phyloP scores from a whole-genome alignment of 2,329 filamentous ascomycete genomes.

The Lachnellula occidentalis region DNA sequence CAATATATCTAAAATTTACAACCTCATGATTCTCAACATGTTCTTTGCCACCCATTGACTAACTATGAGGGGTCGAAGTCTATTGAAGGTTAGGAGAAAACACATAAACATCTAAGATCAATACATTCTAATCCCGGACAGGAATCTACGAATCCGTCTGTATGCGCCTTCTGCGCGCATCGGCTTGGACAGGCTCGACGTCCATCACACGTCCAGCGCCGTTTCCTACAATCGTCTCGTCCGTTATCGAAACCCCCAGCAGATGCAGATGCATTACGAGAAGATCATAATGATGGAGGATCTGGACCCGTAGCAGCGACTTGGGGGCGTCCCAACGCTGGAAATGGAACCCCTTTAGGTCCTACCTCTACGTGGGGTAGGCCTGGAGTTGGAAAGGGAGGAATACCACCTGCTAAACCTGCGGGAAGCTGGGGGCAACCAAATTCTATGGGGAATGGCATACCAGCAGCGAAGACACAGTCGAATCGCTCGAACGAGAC shows the following conservation, averaged over 20 bases:
- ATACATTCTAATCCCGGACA: constrained; percentile 12
- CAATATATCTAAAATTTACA: constrained; percentile 4
- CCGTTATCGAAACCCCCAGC: constrained; percentile 21
- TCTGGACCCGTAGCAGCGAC: not conserved
- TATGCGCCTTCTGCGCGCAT: constrained; percentile 32
- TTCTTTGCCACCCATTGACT: constrained; percentile 12
- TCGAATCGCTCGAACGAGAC: not conserved
- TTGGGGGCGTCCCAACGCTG: constrained; percentile 15
- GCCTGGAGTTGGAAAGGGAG: constrained; percentile 7
- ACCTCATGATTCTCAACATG: constrained; percentile 2
- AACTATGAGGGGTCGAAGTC: constrained; percentile 29
- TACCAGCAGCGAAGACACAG: not conserved
- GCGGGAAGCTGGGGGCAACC: constrained; percentile 1
- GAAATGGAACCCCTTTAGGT: not conserved
- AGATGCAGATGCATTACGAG: constrained; percentile 14
- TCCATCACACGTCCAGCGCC: constrained; percentile 28
- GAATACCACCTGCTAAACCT: constrained; percentile 3
- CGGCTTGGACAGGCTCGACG: constrained; percentile 25
- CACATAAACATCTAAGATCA: not conserved
- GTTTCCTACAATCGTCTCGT: constrained; percentile 30
- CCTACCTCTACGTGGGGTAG: constrained; percentile 10
- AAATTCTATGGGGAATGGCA: not conserved
- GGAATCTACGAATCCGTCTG: constrained; percentile 25
- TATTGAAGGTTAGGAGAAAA: constrained; percentile 22
- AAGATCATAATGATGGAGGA: constrained; percentile 1